Percentiles rank a stretch among this genome's conserved stretches.
phyloP scores from a whole-genome alignment of 2,329 filamentous ascomycete species.

The Cryphonectria naterciae region DNA sequence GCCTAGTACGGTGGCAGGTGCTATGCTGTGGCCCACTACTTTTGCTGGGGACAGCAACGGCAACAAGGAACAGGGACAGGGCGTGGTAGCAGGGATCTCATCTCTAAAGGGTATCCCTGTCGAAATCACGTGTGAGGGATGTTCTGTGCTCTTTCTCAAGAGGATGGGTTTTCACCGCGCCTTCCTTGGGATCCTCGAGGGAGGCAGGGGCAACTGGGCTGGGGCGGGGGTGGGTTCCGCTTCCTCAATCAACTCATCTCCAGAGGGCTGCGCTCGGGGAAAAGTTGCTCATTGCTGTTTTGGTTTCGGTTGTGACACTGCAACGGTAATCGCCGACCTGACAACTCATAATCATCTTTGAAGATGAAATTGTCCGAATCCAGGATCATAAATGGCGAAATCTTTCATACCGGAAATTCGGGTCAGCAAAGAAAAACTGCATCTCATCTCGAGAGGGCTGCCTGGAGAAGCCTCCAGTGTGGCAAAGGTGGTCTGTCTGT shows the following conservation, averaged over 20 bases:
- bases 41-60: neutral
- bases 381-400: neutral
- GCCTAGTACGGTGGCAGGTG: neutral
- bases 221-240: neutral
- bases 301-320: neutral
- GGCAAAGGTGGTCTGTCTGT: neutral
- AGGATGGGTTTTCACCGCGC: neutral
- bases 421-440: neutral
- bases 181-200: neutral
- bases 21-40: neutral
- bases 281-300: neutral
- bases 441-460: neutral
- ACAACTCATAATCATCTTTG: neutral
- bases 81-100: neutral
- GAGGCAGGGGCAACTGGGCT: neutral
- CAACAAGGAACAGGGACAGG: neutral
- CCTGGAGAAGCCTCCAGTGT: neutral
- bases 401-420: neutral
- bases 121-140: constrained; percentile 5
- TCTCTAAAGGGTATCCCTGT: neutral
- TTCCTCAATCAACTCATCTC: neutral
- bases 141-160: neutral
- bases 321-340: neutral
- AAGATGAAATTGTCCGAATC: constrained; percentile 7
- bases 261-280: neutral